Base-by-base conservation (phyloP, 2,329 filamentous ascomycete species). In the Fusarium pseudonygamai region DNA sequence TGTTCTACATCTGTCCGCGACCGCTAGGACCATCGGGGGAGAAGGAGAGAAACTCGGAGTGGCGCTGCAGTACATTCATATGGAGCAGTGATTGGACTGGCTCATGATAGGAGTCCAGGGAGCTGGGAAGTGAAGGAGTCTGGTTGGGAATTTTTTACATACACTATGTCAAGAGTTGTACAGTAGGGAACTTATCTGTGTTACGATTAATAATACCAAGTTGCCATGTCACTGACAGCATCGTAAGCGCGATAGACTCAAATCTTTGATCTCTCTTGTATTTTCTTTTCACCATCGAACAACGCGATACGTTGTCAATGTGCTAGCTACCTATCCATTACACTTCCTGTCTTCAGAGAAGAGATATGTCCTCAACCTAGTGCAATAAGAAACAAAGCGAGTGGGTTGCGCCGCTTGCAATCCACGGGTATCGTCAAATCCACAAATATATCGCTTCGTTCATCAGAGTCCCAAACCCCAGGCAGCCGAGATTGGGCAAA, bases 31-130 rank as follows among this genome's bases (percentile, higher is more conserved):
- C 95, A 3, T 93, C 92, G 30, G 96, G 95, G 1, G 89, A 92
- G 75, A 96, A 96, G 80, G 95, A 97, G 82, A 92, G 86, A 67
- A 92, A 91, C 5, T 95, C 94, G 0, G 88, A 96, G 79, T 98
- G 95, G 94, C 90, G 94, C 47, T 98, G 96, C 81, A 86, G 88
- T 6, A 97, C 94, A 0, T 98, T 98, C 77, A 94, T 92, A 37
- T 91, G 89, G 90, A 89, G 87, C 69, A 89, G 88, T 60, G 88
- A 90, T 71, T 90, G 88, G 88, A 87, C 80, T 63, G 71, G 76
- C 32, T 73, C 73, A 12, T 69, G 56, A 72, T 24, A 15, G 43
- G 24, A 37, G 22, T 18, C 39, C 16, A 16, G 18, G 28, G 16
- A 28, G 14, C 20, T 26, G 26, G 32, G 24, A 45, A 45, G 24